These are phyloP conservation scores for Chlamydomonas sp. DNA, from an alignment of 139 green algal genomes.

Conservation along the genomic window DNA sequence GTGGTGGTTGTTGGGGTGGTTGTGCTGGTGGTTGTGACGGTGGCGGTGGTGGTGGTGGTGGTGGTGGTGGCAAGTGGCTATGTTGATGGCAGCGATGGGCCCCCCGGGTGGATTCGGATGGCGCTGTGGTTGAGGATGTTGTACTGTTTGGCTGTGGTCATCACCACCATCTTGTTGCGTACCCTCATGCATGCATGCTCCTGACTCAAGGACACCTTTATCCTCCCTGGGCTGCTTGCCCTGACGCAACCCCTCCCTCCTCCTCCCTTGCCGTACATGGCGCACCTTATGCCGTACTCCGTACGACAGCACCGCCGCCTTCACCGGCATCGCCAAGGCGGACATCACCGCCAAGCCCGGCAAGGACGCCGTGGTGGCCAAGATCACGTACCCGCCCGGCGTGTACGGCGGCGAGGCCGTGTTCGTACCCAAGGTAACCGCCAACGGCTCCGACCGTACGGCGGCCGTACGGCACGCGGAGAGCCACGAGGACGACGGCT, in stretches of 20 bases:
- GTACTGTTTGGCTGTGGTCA: too few species aligned
- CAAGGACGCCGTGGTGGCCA: conserved; percentile 38
- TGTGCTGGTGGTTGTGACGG: too few species aligned
- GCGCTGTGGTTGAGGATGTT: too few species aligned
- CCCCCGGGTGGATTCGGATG: too few species aligned
- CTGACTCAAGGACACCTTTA: too few species aligned
- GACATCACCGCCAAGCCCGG: conserved; percentile 58
- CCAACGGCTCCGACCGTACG: background rate
- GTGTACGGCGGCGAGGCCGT: conserved; percentile 71
- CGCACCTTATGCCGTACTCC: background rate
- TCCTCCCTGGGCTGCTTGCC: background rate
- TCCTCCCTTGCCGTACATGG: background rate
- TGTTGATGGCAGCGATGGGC: too few species aligned
- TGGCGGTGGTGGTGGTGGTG: too few species aligned
- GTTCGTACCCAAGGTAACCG: conserved; percentile 66
- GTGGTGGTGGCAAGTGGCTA: too few species aligned
- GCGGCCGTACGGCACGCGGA: conserved; percentile 11
- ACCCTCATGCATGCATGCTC: too few species aligned
- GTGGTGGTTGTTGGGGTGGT: too few species aligned
- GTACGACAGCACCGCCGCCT: conserved; percentile 25
- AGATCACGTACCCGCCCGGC: conserved; percentile 53
- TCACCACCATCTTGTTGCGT: too few species aligned
- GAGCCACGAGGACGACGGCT: conserved; percentile 80
- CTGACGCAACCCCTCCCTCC: background rate
- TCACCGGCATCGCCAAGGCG: conserved; percentile 75